A percentile compares a stretch with the other conserved stretches of the same genome.
phyloP scores from a whole-genome alignment of 2,329 filamentous ascomycete genomes.

The Trichoderma semiorbis region DNA sequence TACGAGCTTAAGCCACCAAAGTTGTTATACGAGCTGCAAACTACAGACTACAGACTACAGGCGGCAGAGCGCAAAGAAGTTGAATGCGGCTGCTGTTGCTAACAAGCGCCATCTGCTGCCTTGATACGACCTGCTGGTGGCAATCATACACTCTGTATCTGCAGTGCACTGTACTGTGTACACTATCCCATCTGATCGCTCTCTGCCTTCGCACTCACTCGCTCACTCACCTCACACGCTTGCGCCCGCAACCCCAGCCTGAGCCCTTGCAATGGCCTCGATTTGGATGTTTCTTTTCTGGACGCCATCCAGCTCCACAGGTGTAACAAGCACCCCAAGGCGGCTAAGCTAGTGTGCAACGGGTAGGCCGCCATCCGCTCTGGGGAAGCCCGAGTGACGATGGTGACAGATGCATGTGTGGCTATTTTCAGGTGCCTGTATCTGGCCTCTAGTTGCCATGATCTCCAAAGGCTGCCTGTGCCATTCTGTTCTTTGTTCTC shows the following conservation, averaged over 20 bases:
- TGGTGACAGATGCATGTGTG: background rate
- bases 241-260: background rate
- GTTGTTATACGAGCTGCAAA: background rate
- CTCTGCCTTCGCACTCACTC: background rate
- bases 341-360: background rate
- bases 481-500: background rate
- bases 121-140: background rate
- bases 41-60: background rate
- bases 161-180: background rate
- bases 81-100: background rate
- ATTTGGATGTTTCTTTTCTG: background rate
- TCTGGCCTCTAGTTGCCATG: background rate
- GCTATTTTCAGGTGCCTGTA: background rate
- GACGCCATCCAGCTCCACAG: background rate
- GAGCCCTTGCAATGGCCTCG: background rate
- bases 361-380: background rate
- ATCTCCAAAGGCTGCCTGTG: background rate
- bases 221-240: background rate
- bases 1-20: background rate
- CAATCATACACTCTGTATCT: background rate
- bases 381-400: background rate
- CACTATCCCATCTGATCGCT: background rate
- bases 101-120: background rate
- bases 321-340: background rate
- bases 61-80: background rate